A percentile compares a stretch with the other conserved stretches of the same genome.
These are phyloP conservation scores for Calonectria crousiana DNA, from an alignment of 2,329 filamentous ascomycete species.

Conservation along the genomic window DNA sequence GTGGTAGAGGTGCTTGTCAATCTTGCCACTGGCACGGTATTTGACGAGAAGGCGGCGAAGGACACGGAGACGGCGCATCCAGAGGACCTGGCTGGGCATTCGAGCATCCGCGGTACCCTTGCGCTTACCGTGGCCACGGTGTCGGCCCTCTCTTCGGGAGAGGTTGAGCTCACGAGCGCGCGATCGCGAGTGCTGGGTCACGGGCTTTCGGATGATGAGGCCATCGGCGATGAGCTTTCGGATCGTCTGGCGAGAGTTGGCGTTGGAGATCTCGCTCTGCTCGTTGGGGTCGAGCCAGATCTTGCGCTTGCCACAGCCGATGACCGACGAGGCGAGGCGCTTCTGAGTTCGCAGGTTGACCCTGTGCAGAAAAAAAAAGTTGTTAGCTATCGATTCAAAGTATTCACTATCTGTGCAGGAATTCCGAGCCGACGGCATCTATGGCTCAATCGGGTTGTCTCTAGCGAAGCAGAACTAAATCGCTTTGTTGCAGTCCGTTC, in stretches of 20 bases:
- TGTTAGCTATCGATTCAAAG: conserved; percentile 45
- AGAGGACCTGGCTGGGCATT: conserved; percentile 98
- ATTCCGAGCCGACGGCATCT: conserved; percentile 25
- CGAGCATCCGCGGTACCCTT: conserved; percentile 99
- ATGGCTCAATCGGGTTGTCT: conserved; percentile 34
- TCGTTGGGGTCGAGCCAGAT: conserved; percentile 99
- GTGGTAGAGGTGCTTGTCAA: conserved; percentile 99
- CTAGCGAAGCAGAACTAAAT: conserved; percentile 10
- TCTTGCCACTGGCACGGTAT: conserved; percentile 99
- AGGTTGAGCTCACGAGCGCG: conserved; percentile 96
- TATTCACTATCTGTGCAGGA: conserved; percentile 20
- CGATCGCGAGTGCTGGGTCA: conserved; percentile 99
- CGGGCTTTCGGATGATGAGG: conserved; percentile 99
- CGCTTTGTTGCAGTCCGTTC: conserved; percentile 33
- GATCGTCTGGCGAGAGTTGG: conserved; percentile 99
- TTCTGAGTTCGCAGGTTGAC: conserved; percentile 99
- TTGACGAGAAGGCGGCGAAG: conserved; percentile 99
- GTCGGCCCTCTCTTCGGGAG: conserved; percentile 93
- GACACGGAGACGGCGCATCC: conserved; percentile 99
- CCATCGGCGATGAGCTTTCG: conserved; percentile 99
- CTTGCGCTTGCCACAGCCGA: conserved; percentile 99
- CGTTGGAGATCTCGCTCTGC: conserved; percentile 99
- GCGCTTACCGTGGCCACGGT: conserved; percentile 99
- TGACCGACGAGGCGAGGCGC: conserved; percentile 98
- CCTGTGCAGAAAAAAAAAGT: conserved; percentile 66